These are phyloP conservation scores for Dunaliella primolecta DNA, from an alignment of 139 green algal species.

Conservation along the genomic window DNA sequence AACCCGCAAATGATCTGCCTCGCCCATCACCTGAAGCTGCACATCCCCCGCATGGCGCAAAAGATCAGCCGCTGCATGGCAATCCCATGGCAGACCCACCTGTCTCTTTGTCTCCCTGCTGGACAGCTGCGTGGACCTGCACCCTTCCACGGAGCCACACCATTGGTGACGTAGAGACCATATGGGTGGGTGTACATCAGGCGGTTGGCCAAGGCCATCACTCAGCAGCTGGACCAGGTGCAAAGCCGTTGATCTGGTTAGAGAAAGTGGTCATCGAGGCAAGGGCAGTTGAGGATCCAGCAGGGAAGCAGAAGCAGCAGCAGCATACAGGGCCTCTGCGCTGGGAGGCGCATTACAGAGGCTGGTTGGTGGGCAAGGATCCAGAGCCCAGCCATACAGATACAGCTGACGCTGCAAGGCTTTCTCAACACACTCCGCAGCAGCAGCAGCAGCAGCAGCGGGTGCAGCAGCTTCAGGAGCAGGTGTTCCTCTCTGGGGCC, in stretches of 20 bases:
- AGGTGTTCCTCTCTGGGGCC: no score
- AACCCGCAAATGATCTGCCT: not conserved
- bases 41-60: not conserved
- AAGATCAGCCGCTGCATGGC: not conserved
- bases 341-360: slow-evolving; percentile 23
- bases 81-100: not conserved
- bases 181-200: not conserved
- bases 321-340: slow-evolving; percentile 14
- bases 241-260: not conserved
- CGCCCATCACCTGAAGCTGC: not conserved
- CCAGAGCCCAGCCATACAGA: not conserved
- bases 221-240: not conserved
- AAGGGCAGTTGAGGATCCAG: not conserved
- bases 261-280: not conserved
- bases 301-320: not conserved
- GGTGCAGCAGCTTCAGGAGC: no score
- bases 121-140: not conserved
- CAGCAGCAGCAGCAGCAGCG: no score
- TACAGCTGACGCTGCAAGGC: not conserved
- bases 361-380: not conserved
- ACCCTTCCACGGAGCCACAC: not conserved
- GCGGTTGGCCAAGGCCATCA: not conserved
- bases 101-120: not conserved
- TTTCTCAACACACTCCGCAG: no score
- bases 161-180: not conserved